Evolutionary conservation across 352 stramenopile genomes (phyloP), one percentile per base, ranked within the genome.

Genomic region (Phytophthora hibernalis): DNA sequence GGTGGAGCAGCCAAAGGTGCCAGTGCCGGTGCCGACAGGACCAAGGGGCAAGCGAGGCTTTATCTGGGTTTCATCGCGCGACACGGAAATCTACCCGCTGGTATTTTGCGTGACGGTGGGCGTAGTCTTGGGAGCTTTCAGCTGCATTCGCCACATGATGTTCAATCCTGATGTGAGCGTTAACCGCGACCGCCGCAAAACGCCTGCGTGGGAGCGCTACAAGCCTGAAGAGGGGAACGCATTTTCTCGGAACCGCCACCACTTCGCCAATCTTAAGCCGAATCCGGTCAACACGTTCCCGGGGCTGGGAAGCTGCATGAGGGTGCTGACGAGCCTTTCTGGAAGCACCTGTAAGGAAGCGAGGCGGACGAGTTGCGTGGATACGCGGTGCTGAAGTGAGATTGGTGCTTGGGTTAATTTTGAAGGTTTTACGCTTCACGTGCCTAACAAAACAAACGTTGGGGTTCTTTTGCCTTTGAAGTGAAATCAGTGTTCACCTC

Each of bases 91-190:
- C 28, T 77, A 74, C 18, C 73, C 73, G 3, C 43, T 81, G 42
- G 45, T 76, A 1, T 54, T 77, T n/a, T 81, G 73, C 47, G 65
- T 81, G 16, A 54, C 53, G 1, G 38, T 64, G 20, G 69, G 42
- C 8, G 4, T 76, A 1, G 48, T 2, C 31, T 63, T 81, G 12
- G 65, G 65, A 5, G 18, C 47, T 38, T 69, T 71, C 45, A 74
- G 62, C 45, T 35, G 53, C 18, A 20, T 54, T 38, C 61, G 62
- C 18, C 66, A 81, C 13, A 1, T 76, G 50, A 40, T 55, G n/a
- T 33, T 69, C 15, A 67, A 81, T 30, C 73, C 73, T 11, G 69
- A 77, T 16, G 64, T 78, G n/a, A 81, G 63, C 20, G 6, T 78
- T 18, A 69, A 55, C 42, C 73, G 61, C 5, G 44, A 45, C 9